A percentile compares a stretch with the other conserved stretches of the same genome.
These are phyloP conservation scores for Wallacemonas sp. DNA, from an alignment of 208 protist genomes.

Conservation along the genomic window DNA sequence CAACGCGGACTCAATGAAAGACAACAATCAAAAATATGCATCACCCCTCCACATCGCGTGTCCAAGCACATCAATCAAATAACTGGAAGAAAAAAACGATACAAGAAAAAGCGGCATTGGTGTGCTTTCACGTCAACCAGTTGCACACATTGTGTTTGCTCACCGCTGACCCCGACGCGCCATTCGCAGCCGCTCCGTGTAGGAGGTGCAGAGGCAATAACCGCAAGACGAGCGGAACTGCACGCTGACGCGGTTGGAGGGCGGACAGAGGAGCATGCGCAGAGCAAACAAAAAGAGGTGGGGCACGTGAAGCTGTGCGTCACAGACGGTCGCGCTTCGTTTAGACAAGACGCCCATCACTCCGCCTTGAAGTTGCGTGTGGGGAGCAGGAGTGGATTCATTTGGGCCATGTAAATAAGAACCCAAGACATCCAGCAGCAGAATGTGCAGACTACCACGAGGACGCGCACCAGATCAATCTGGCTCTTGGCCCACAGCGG, in stretches of 20 bases:
- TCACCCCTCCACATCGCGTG: too few species aligned
- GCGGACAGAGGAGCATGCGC: too few species aligned
- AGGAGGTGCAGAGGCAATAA: too few species aligned
- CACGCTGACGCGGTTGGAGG: too few species aligned
- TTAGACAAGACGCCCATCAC: slow-evolving; percentile 22
- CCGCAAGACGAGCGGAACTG: too few species aligned
- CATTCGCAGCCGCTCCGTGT: too few species aligned
- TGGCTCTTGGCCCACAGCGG: slow-evolving; percentile 84
- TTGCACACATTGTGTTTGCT: too few species aligned
- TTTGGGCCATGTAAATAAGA: slow-evolving; percentile 94
- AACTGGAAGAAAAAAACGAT: slow-evolving; percentile 8
- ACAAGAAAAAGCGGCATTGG: background rate
- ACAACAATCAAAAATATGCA: too few species aligned
- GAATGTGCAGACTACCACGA: slow-evolving; percentile 67
- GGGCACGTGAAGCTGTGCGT: background rate
- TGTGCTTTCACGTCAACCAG: background rate
- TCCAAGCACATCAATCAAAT: too few species aligned
- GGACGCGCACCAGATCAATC: slow-evolving; percentile 79
- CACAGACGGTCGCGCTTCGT: background rate
- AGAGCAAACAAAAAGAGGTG: background rate
- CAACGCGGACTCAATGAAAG: too few species aligned
- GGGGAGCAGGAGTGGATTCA: slow-evolving; percentile 89
- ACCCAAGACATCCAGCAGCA: slow-evolving; percentile 93
- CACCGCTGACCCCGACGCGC: too few species aligned
- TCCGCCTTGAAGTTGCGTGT: slow-evolving; percentile 80